These are phyloP conservation scores for Pseudonectria foliicola DNA, from an alignment of 2,329 filamentous ascomycete genomes.

Conservation along the genomic window DNA sequence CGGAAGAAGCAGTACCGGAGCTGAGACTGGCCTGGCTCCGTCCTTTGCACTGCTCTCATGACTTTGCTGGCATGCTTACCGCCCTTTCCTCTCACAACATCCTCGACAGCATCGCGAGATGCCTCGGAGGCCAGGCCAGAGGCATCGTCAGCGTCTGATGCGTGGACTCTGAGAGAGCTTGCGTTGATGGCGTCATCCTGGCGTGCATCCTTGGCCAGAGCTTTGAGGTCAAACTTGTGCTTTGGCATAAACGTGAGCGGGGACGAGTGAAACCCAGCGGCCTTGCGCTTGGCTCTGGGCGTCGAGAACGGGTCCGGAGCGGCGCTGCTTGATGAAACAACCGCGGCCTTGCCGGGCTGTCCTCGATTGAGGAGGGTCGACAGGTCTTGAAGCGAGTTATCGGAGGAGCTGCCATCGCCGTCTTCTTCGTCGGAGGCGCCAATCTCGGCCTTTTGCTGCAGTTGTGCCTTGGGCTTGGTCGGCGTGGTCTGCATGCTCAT, in stretches of 20 bases:
- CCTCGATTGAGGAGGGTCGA: conserved; percentile 24
- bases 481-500: conserved; percentile 20
- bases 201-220: conserved; percentile 51
- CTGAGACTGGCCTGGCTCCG: conserved; percentile 31
- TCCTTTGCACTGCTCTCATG: conserved; percentile 44
- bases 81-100: conserved; percentile 29
- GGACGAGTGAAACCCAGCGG: conserved; percentile 34
- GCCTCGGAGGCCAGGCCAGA: conserved; percentile 9
- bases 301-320: conserved; percentile 28
- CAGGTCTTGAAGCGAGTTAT: conserved; percentile 51
- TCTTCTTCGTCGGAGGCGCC: conserved; percentile 67
- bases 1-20: conserved; percentile 46
- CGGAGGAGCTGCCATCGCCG: conserved; percentile 45
- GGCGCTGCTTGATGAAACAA: conserved; percentile 5
- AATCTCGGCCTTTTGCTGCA: conserved; percentile 51
- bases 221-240: conserved; percentile 58
- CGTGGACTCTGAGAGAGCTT: conserved; percentile 39
- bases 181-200: conserved; percentile 54
- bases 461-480: conserved; percentile 10
- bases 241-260: conserved; percentile 45
- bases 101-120: conserved; percentile 18
- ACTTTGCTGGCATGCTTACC: conserved; percentile 39
- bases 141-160: conserved; percentile 14
- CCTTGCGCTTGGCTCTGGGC: conserved; percentile 41
- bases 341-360: conserved; percentile 15